These are phyloP conservation scores for Cornus controversa DNA, from an alignment of 148 eudicot species.

Conservation along the genomic window DNA sequence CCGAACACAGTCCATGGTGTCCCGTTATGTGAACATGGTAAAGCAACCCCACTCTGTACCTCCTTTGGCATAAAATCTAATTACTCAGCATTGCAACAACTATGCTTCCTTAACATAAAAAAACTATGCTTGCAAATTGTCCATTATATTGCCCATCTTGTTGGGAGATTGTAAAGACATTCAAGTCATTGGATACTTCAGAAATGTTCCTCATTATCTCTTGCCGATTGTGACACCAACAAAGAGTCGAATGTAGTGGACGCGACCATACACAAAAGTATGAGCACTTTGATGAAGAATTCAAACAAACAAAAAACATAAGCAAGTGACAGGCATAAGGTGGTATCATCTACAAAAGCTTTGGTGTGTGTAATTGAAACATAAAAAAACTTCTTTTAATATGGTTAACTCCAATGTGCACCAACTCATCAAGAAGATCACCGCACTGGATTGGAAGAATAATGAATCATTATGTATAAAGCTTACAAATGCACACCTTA, in stretches of 20 bases:
- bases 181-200: no score
- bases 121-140: no score
- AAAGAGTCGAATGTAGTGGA: background rate
- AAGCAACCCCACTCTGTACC: no score
- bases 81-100: no score
- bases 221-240: background rate
- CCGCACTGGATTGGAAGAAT: background rate
- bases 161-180: no score
- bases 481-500: background rate
- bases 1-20: no score
- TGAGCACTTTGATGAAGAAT: background rate
- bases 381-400: no score
- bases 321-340: background rate
- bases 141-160: no score
- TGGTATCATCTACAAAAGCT: background rate
- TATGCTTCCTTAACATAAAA: no score
- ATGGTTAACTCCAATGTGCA: background rate
- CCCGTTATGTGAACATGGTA: no score
- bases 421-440: background rate
- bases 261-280: background rate
- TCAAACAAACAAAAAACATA: background rate
- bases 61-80: no score
- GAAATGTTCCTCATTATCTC: background rate
- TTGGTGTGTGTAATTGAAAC: background rate
- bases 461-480: no score